phyloP scores from a whole-genome alignment of 345 rosid genomes.

The Melastoma malabathricum region DNA sequence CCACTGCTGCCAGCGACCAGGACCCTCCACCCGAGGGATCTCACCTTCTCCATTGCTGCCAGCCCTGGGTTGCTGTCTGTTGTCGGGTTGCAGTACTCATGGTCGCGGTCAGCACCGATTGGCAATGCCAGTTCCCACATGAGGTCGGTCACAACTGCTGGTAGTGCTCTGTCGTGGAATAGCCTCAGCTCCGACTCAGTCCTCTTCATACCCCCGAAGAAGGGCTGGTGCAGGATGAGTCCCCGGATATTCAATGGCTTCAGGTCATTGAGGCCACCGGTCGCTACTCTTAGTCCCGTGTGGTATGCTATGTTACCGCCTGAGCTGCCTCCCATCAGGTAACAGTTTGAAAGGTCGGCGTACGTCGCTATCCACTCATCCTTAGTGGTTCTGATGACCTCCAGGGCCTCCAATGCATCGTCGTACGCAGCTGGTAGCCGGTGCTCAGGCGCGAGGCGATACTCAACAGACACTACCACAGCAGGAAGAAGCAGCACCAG shows the following conservation, averaged over 20 bases:
- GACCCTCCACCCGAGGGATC: constrained; percentile 21
- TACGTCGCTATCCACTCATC: constrained; percentile 26
- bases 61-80: constrained; percentile 14
- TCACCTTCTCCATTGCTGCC: constrained; percentile 9
- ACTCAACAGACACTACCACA: constrained; percentile 3
- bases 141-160: constrained; percentile 15
- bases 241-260: constrained; percentile 39
- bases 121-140: constrained; percentile 52
- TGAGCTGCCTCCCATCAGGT: constrained; percentile 42
- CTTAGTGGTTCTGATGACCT: constrained; percentile 16
- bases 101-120: constrained; percentile 32
- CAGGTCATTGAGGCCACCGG: constrained; percentile 5
- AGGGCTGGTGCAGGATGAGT: constrained; percentile 42
- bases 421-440: constrained; percentile 10
- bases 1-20: constrained; percentile 3
- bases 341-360: constrained; percentile 28
- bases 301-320: constrained; percentile 49
- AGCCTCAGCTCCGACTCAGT: constrained; percentile 30
- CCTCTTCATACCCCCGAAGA: constrained; percentile 46
- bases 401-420: constrained; percentile 12
- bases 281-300: constrained; percentile 19
- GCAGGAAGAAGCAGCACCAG: background rate
- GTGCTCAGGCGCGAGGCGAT: constrained; percentile 11
- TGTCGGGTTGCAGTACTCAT: constrained; percentile 45
- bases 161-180: constrained; percentile 13